These are phyloP conservation scores for Carpinus viminea DNA, from an alignment of 306 rosid genomes.

Conservation along the genomic window DNA sequence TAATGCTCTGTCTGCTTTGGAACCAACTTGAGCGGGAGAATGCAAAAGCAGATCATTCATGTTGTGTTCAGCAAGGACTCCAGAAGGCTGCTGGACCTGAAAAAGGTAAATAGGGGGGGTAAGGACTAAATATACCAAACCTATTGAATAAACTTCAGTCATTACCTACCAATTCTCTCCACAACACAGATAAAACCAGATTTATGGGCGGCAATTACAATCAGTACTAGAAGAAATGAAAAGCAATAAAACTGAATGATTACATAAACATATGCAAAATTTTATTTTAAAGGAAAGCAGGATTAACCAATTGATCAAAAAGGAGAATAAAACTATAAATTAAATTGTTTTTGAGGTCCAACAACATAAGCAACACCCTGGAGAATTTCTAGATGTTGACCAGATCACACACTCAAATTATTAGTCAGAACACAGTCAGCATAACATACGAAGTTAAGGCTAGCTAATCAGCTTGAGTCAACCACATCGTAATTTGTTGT, in stretches of 20 bases:
- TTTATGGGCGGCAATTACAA: background rate
- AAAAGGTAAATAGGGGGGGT: constrained; percentile 15
- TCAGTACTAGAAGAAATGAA: background rate
- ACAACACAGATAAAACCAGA: background rate
- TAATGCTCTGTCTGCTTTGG: constrained; percentile 40
- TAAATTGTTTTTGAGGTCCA: background rate
- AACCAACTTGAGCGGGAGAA: constrained; percentile 57
- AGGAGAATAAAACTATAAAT: background rate
- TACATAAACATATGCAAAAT: background rate
- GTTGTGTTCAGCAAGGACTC: constrained; percentile 62
- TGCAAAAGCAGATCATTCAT: constrained; percentile 50
- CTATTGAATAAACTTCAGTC: background rate
- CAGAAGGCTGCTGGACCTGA: constrained; percentile 55
- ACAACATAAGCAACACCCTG: background rate
- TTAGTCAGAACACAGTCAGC: background rate
- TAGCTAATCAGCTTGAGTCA: background rate
- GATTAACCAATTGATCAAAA: background rate
- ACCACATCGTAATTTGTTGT: background rate
- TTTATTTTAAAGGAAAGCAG: background rate
- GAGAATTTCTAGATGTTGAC: background rate
- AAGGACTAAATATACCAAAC: background rate
- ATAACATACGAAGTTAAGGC: background rate
- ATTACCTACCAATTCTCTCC: background rate
- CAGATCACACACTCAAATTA: background rate
- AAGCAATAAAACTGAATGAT: background rate